These are phyloP conservation scores for Annulohypoxylon truncatum DNA, from an alignment of 2,329 filamentous ascomycete species.

Conservation along the genomic window DNA sequence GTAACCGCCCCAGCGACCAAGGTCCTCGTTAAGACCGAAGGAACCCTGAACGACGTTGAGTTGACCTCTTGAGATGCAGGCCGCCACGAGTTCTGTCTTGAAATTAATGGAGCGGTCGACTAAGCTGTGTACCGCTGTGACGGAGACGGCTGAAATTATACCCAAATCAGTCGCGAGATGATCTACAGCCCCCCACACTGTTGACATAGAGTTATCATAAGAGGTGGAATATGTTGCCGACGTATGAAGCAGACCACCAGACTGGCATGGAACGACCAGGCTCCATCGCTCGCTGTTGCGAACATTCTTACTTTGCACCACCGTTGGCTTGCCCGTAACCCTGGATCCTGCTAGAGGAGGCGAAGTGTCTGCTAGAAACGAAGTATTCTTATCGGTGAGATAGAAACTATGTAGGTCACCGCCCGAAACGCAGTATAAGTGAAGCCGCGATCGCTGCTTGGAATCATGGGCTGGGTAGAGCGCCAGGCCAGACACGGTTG, in stretches of 20 bases:
- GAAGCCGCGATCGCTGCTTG: slow-evolving; percentile 3
- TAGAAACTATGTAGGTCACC: slow-evolving; percentile 32
- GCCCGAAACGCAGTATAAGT: slow-evolving; percentile 38
- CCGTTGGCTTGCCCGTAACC: slow-evolving; percentile 33
- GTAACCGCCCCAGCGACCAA: background rate
- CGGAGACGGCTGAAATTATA: slow-evolving; percentile 34
- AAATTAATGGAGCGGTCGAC: background rate
- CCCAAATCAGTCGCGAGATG: slow-evolving; percentile 33
- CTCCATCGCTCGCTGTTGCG: slow-evolving; percentile 8
- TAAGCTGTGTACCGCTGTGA: slow-evolving; percentile 4
- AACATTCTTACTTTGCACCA: background rate
- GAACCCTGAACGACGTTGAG: slow-evolving; percentile 30
- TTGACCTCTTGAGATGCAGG: slow-evolving; percentile 31
- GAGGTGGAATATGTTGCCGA: background rate
- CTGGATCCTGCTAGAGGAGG: slow-evolving; percentile 18
- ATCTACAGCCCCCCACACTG: slow-evolving; percentile 16
- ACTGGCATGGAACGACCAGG: slow-evolving; percentile 36
- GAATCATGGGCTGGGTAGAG: slow-evolving; percentile 1
- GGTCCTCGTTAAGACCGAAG: no score
- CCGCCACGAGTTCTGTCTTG: slow-evolving; percentile 23
- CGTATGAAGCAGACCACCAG: slow-evolving; percentile 37
- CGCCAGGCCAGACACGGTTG: slow-evolving; percentile 37
- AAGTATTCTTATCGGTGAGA: slow-evolving; percentile 12
- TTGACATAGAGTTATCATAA: background rate
- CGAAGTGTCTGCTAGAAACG: slow-evolving; percentile 14